Conservation (phyloP, 2,329 filamentous ascomycete genomes). For the Teratosphaeria pseudoeucalypti region DNA sequence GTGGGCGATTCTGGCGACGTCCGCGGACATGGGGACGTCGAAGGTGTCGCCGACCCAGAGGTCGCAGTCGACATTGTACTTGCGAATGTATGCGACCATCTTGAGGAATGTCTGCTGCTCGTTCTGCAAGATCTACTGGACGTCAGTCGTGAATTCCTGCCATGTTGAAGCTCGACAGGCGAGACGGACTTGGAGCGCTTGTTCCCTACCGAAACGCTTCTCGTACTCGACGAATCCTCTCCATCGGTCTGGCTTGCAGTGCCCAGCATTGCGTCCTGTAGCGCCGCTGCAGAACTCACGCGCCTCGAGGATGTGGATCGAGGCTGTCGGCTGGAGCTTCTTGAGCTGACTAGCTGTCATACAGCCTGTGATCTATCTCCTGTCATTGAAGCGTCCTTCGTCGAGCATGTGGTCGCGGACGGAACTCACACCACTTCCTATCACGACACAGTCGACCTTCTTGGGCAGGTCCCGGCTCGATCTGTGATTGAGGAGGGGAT, state of each 20-base stretch:
- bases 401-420: background rate
- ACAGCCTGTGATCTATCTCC: background rate
- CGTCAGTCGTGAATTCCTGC: background rate
- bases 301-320: background rate
- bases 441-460: background rate
- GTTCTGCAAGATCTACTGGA: background rate
- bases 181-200: background rate
- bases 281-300: background rate
- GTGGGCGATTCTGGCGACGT: background rate
- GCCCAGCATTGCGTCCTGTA: background rate
- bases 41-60: background rate
- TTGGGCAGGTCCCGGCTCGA: background rate
- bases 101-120: background rate
- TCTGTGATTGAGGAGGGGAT: background rate
- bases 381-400: background rate
- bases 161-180: background rate
- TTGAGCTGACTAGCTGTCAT: background rate
- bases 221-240: background rate
- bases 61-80: background rate
- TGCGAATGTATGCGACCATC: background rate
- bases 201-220: background rate
- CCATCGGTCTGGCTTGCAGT: background rate
- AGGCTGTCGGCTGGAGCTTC: background rate
- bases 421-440: background rate
- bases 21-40: background rate